These are phyloP conservation scores for Nitzschia sp. DNA, from an alignment of 108 stramenopile species.

Conservation along the genomic window DNA sequence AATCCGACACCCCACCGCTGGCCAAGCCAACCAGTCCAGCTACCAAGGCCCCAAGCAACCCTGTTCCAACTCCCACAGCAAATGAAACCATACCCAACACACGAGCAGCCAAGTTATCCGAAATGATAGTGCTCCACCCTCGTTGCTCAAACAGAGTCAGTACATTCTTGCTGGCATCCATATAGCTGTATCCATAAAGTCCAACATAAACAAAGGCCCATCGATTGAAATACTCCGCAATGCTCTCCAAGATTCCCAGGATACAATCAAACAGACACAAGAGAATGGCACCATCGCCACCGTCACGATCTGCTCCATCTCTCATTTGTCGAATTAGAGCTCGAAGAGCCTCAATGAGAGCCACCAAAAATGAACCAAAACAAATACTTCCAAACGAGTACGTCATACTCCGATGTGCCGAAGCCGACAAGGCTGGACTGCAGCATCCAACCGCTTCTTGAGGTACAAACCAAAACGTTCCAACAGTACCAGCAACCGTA, in stretches of 20 bases:
- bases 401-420: slow-evolving; percentile 44
- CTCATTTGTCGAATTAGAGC: slow-evolving; percentile 35
- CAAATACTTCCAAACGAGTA: slow-evolving; percentile 76
- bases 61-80: slow-evolving; percentile 31
- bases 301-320: slow-evolving; percentile 6
- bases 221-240: slow-evolving; percentile 62
- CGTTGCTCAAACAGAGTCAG: slow-evolving; percentile 50
- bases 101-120: slow-evolving; percentile 56
- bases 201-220: slow-evolving; percentile 71
- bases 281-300: slow-evolving; percentile 11
- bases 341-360: slow-evolving; percentile 54
- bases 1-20: background rate
- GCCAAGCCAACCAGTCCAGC: background rate
- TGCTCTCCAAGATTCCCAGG: slow-evolving; percentile 34
- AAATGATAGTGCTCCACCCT: slow-evolving; percentile 66
- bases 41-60: slow-evolving; percentile 12
- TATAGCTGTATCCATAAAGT: slow-evolving; percentile 74
- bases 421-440: slow-evolving; percentile 36
- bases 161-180: slow-evolving; percentile 64
- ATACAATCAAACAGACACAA: slow-evolving; percentile 51
- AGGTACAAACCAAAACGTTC: slow-evolving; percentile 88
- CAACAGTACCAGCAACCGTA: slow-evolving; percentile 85
- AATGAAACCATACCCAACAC: slow-evolving; percentile 59
- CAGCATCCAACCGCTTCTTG: slow-evolving; percentile 42
- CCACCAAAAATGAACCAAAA: slow-evolving; percentile 72